Evolutionary conservation across 148 eudicot species (phyloP).

Genomic region (Persicaria tinctoria): DNA sequence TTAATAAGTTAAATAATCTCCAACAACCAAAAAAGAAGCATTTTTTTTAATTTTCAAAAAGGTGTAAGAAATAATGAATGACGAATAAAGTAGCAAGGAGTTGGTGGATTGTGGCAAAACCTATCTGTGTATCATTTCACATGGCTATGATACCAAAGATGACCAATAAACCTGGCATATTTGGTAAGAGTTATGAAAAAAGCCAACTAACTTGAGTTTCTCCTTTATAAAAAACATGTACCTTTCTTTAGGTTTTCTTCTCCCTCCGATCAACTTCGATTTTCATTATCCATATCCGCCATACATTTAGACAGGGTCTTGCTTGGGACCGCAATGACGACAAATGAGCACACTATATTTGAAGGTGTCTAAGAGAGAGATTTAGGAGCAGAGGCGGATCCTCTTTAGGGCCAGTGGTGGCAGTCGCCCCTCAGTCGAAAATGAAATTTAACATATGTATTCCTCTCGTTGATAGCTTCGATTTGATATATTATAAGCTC

Average conservation of each 20-base stretch:
- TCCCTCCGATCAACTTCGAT: not conserved
- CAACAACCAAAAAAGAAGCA: not conserved
- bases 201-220: not conserved
- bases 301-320: too few relatives aligned
- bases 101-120: not conserved
- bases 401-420: too few relatives aligned
- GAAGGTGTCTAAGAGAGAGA: too few relatives aligned
- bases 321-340: too few relatives aligned
- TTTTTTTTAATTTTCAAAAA: not conserved
- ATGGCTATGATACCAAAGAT: slow-evolving; percentile 7
- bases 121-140: not conserved
- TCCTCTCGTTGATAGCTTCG: too few relatives aligned
- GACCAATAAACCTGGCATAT: not conserved
- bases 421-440: too few relatives aligned
- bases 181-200: slow-evolving; percentile 4
- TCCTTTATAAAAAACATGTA: not conserved
- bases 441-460: too few relatives aligned
- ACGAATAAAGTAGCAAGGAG: not conserved
- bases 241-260: not conserved
- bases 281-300: not conserved
- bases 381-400: not conserved
- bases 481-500: too few relatives aligned
- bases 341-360: too few relatives aligned
- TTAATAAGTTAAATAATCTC: not conserved
- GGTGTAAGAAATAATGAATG: not conserved